Conservation (phyloP, 495 filamentous ascomycete genomes). For the Penicilliopsis zonata region DNA sequence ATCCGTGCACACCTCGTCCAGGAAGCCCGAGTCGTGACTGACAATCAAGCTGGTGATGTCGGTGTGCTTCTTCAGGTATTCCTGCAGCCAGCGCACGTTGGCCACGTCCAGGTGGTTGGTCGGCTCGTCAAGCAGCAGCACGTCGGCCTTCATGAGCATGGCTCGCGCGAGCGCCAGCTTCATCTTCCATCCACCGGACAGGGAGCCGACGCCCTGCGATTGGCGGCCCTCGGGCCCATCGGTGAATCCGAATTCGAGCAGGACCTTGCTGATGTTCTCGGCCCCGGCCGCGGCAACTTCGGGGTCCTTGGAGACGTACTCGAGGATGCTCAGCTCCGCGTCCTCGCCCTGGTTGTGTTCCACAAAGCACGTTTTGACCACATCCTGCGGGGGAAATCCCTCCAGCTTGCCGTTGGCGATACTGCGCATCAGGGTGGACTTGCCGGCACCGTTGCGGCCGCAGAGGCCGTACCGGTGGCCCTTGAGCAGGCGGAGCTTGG, state of each 20-base stretch:
- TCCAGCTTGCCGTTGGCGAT: constrained; percentile 94
- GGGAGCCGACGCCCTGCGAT: constrained; percentile 74
- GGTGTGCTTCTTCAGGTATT: constrained; percentile 89
- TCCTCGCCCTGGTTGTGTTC: constrained; percentile 98
- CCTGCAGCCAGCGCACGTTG: constrained; percentile 91
- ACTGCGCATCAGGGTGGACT: constrained; percentile 95
- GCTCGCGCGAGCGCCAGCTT: constrained; percentile 93
- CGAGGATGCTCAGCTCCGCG: constrained; percentile 86
- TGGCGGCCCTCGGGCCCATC: constrained; percentile 81
- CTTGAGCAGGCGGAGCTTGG: constrained; percentile 86
- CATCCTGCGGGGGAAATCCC: constrained; percentile 85
- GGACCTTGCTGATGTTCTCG: constrained; percentile 69
- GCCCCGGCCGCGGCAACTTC: constrained; percentile 56
- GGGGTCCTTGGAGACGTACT: constrained; percentile 80
- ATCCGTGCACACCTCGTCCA: constrained; percentile 95
- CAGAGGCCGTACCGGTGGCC: constrained; percentile 96
- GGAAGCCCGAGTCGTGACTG: constrained; percentile 93
- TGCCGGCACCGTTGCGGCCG: constrained; percentile 92
- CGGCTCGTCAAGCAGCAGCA: constrained; percentile 93
- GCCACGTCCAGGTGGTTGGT: constrained; percentile 97
- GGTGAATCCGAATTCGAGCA: constrained; percentile 89
- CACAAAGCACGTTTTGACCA: constrained; percentile 91
- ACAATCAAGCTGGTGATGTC: constrained; percentile 98
- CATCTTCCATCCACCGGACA: constrained; percentile 99
- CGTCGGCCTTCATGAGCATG: constrained; percentile 93